Conservation (phyloP, 208 protist species). For the Leishmania martiniquensis region DNA sequence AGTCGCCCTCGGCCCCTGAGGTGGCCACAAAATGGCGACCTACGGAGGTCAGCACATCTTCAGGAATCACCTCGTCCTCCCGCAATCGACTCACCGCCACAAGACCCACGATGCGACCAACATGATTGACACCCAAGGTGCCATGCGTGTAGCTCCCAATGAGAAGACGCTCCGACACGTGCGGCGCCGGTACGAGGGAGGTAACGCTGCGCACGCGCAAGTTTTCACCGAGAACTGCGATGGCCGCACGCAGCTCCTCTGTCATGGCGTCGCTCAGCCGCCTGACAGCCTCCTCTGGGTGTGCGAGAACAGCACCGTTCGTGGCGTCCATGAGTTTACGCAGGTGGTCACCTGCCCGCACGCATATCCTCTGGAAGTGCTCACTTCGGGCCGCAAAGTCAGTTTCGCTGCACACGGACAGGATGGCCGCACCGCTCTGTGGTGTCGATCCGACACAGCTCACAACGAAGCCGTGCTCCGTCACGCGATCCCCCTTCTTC, state of each 20-base stretch:
- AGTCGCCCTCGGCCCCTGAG: slow-evolving; percentile 75
- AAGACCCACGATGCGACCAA: slow-evolving; percentile 82
- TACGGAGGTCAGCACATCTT: slow-evolving; percentile 58
- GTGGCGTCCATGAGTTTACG: slow-evolving; percentile 46
- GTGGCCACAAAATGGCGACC: slow-evolving; percentile 87
- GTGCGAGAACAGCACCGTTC: slow-evolving; percentile 47
- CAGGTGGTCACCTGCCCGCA: slow-evolving; percentile 38
- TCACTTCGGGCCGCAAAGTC: slow-evolving; percentile 90
- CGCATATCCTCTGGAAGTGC: slow-evolving; percentile 71
- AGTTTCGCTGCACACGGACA: slow-evolving; percentile 90
- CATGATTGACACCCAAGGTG: slow-evolving; percentile 44
- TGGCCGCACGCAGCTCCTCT: slow-evolving; percentile 49
- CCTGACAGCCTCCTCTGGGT: slow-evolving; percentile 51
- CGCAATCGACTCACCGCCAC: slow-evolving; percentile 61
- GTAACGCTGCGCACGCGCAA: slow-evolving; percentile 63
- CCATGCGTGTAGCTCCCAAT: slow-evolving; percentile 86
- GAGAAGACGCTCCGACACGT: slow-evolving; percentile 55
- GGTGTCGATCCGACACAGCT: slow-evolving; percentile 59
- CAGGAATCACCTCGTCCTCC: slow-evolving; percentile 32
- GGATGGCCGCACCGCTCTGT: slow-evolving; percentile 56
- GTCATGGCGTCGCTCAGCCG: slow-evolving; percentile 44
- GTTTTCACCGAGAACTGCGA: slow-evolving; percentile 89
- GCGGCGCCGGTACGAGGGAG: slow-evolving; percentile 51
- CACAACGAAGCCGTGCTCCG: slow-evolving; percentile 84
- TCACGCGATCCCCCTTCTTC: slow-evolving; percentile 82